A percentile compares a stretch with the other conserved stretches of the same genome.
phyloP scores from a whole-genome alignment of 2,329 filamentous ascomycete genomes.

The Aspergillus transmontanensis region DNA sequence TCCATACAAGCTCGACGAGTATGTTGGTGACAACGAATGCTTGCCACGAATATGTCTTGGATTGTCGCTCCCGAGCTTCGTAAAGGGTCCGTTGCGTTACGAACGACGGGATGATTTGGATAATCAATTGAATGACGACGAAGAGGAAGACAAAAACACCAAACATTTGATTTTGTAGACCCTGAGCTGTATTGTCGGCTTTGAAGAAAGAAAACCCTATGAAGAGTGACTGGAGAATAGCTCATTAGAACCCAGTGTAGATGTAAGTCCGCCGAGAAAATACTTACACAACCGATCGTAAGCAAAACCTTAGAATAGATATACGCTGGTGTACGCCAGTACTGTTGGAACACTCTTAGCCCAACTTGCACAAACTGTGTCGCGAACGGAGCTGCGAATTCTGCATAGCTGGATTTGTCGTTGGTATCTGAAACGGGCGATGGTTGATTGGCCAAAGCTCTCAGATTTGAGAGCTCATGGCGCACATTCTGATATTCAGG shows the following conservation, averaged over 20 bases:
- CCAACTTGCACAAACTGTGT: slow-evolving; percentile 67
- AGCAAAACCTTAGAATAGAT: slow-evolving; percentile 78
- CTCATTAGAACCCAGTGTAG: slow-evolving; percentile 34
- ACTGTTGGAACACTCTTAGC: slow-evolving; percentile 78
- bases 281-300: slow-evolving; percentile 54
- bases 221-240: slow-evolving; percentile 60
- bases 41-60: slow-evolving; percentile 72
- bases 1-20: slow-evolving; percentile 67
- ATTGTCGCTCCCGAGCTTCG: slow-evolving; percentile 60
- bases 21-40: slow-evolving; percentile 70
- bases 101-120: slow-evolving; percentile 59
- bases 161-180: slow-evolving; percentile 85
- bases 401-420: slow-evolving; percentile 55
- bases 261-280: not conserved
- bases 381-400: slow-evolving; percentile 74
- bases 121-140: slow-evolving; percentile 63
- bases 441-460: slow-evolving; percentile 27
- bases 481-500: slow-evolving; percentile 55
- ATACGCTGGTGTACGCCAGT: slow-evolving; percentile 84
- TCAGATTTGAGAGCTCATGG: slow-evolving; percentile 52
- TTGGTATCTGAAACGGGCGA: slow-evolving; percentile 43
- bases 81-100: slow-evolving; percentile 58
- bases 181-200: slow-evolving; percentile 71
- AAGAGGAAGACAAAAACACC: slow-evolving; percentile 78
- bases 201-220: slow-evolving; percentile 80